Evolutionary conservation across 1,139 yeast genomes (phyloP).

Genomic region (Lodderomyces parapsilosis): DNA sequence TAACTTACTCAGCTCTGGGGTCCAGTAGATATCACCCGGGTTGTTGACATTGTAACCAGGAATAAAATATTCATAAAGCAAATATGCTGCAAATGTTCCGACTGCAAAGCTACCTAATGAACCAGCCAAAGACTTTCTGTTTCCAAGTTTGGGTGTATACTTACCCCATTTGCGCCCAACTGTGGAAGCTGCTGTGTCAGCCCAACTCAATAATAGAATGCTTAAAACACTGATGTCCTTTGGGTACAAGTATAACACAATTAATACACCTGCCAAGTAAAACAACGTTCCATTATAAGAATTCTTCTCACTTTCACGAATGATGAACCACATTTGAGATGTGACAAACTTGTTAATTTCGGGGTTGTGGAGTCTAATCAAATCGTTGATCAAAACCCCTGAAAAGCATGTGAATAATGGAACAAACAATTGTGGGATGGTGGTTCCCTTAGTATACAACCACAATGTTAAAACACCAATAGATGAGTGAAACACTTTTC

Average conservation of each 20-base stretch:
- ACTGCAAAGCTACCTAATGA: slow-evolving; percentile 76
- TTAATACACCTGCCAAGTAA: slow-evolving; percentile 74
- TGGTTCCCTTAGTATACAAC: slow-evolving; percentile 64
- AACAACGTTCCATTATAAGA: slow-evolving; percentile 80
- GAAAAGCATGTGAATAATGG: slow-evolving; percentile 57
- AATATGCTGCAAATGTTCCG: slow-evolving; percentile 65
- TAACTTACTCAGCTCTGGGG: slow-evolving; percentile 56
- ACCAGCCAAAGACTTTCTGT: slow-evolving; percentile 85
- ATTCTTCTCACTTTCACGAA: slow-evolving; percentile 77
- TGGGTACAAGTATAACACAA: slow-evolving; percentile 68
- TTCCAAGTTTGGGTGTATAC: slow-evolving; percentile 73
- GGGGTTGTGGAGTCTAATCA: slow-evolving; percentile 61
- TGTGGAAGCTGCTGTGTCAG: slow-evolving; percentile 96
- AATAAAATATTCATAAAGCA: slow-evolving; percentile 70
- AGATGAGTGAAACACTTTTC: slow-evolving; percentile 84
- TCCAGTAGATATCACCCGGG: slow-evolving; percentile 63
- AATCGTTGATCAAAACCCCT: slow-evolving; percentile 61
- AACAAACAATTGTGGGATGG: slow-evolving; percentile 54
- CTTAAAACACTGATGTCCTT: slow-evolving; percentile 81
- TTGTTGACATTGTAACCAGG: slow-evolving; percentile 55
- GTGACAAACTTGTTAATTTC: slow-evolving; percentile 65
- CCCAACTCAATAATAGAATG: slow-evolving; percentile 85
- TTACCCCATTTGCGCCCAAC: slow-evolving; percentile 83
- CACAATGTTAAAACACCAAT: slow-evolving; percentile 79
- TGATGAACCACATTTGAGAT: slow-evolving; percentile 67